These are phyloP conservation scores for Ustilago tritici DNA, from an alignment of 1,284 basidiomycete genomes.

Conservation along the genomic window DNA sequence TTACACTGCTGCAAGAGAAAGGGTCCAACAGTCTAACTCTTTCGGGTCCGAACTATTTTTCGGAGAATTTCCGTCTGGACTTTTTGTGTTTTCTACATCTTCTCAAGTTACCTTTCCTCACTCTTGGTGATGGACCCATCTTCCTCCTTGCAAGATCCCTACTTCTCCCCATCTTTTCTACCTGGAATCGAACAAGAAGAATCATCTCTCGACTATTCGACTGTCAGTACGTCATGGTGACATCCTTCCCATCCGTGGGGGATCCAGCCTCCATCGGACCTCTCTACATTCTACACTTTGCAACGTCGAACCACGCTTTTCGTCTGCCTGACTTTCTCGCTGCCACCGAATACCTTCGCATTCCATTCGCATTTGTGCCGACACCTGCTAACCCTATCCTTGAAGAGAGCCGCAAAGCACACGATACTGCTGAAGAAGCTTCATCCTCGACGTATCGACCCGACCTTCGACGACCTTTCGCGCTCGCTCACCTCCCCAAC, in stretches of 20 bases:
- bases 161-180: no score
- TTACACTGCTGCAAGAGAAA: neutral
- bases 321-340: constrained; percentile 63
- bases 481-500: constrained; percentile 55
- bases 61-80: constrained; percentile 22
- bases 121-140: no score
- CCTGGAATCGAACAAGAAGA: no score
- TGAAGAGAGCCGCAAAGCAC: constrained; percentile 30
- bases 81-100: neutral
- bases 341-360: constrained; percentile 54
- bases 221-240: constrained; percentile 12
- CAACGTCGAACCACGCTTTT: constrained; percentile 56
- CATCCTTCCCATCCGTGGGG: constrained; percentile 32
- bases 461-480: constrained; percentile 54
- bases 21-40: constrained; percentile 7
- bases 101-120: neutral
- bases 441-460: constrained; percentile 39
- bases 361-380: constrained; percentile 58
- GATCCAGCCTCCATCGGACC: constrained; percentile 51
- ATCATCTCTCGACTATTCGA: neutral
- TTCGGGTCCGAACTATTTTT: constrained; percentile 19
- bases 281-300: constrained; percentile 64
- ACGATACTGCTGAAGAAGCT: constrained; percentile 24
- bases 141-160: no score
- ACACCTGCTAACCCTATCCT: constrained; percentile 47